Base-by-base conservation (phyloP, 148 eudicot genomes). In the Camellia sinensis region DNA sequence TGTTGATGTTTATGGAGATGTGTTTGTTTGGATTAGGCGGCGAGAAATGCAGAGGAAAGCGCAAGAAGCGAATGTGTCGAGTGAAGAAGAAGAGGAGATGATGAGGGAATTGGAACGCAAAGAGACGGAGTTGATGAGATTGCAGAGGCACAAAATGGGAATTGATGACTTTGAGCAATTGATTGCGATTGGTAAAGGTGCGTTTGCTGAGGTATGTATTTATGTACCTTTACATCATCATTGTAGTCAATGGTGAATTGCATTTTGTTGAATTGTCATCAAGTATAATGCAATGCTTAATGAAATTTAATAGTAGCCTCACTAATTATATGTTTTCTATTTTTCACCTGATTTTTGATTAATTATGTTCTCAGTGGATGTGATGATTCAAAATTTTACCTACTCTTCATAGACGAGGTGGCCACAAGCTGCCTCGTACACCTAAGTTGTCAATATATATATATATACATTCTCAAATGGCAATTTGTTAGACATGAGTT, bases 121-220 rank as follows among this genome's bases (percentile, higher is more conserved):
- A 77, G 94, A 91, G 76, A 91, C 94, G 7, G 91, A 85, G 74
- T 91, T 76, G 65, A 91, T 91, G 94, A 87, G 94, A 79, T 87
- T 87, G 84, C 94, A 91, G 78, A 89, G 94, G 86, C 92, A 91
- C 74, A 91, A 89, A 86, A 82, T 91, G 21, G 94, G 94, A 48
- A 85, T 91, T 75, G 94, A 91, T 85, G 94, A 91, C 80, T 91
- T 91, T 79, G 92, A 91, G 83, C 94, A 80, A 70, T 80, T 89
- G 86, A 87, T 91, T 45, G 81, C 88, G 15, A 91, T 91, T 73
- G 94, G 94, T 57, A 91, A 87, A 89, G 94, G 94, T 61, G 94
- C 94, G 48, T 91, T 91, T 78, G 92, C 91, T 21, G 94, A 91
- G 94, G 94, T 91, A 85, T 75, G 68, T 74, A 3, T 0, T 8